A percentile compares a stretch with the other conserved stretches of the same genome.
Evolutionary conservation across 176 grass and related monocot genomes (phyloP).

Genomic region (Eragrostis nindensis): DNA sequence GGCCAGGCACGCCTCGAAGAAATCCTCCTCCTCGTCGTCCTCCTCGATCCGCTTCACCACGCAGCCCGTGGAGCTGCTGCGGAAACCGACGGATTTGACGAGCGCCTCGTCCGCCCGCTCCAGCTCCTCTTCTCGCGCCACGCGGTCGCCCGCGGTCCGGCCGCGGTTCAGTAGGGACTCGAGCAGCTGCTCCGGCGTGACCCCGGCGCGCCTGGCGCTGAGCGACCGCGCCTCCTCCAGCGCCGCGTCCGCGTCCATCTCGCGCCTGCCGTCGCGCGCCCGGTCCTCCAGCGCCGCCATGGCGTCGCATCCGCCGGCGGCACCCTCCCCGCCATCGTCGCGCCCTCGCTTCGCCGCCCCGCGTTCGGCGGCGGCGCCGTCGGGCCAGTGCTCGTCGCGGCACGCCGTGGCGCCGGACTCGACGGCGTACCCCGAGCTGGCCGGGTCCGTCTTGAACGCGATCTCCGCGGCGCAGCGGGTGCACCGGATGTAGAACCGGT

Average conservation of each 20-base stretch:
- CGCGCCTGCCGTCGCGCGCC: neutral
- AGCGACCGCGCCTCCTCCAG: constrained; percentile 18
- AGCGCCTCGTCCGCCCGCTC: constrained; percentile 16
- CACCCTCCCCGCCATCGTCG: neutral
- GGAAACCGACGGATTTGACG: constrained; percentile 13
- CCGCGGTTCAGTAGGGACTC: neutral
- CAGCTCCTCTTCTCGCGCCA: neutral
- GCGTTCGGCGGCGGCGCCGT: too few relatives aligned
- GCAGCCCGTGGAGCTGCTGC: neutral
- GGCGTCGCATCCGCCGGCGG: neutral
- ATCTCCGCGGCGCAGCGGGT: constrained; percentile 15
- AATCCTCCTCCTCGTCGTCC: neutral
- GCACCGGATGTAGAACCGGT: constrained; percentile 28
- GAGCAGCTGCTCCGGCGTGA: constrained; percentile 14
- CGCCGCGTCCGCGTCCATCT: constrained; percentile 15
- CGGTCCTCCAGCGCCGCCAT: constrained; percentile 11
- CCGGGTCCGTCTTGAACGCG: constrained; percentile 11
- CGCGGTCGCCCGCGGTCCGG: neutral
- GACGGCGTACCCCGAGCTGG: neutral
- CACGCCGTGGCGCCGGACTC: constrained; percentile 8
- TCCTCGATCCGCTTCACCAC: constrained; percentile 5
- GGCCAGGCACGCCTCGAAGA: neutral
- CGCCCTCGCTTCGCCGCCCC: neutral
- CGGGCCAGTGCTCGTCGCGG: too few relatives aligned
- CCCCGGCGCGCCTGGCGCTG: constrained; percentile 5